Evolutionary conservation across 2,329 filamentous ascomycete genomes (phyloP).

Genomic region (Rachicladosporium sp.): DNA sequence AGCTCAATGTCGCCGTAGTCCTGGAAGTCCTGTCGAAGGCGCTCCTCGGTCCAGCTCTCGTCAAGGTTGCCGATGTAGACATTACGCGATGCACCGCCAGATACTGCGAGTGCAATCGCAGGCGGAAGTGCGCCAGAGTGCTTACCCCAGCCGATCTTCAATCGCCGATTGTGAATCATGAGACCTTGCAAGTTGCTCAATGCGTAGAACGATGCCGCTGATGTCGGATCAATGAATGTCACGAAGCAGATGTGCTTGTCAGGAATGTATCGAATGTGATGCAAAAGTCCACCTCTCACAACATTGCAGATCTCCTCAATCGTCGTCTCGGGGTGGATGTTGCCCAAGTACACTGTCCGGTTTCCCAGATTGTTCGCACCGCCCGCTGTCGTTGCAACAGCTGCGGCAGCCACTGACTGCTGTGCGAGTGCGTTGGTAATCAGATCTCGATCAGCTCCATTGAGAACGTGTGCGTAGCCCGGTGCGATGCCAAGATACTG

Average conservation of each 20-base stretch:
- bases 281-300: conserved; percentile 83
- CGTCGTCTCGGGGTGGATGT: conserved; percentile 97
- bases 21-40: conserved; percentile 88
- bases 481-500: conserved; percentile 96
- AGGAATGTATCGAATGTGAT: conserved; percentile 97
- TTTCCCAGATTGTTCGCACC: conserved; percentile 97
- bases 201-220: conserved; percentile 93
- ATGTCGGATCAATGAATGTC: conserved; percentile 96
- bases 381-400: conserved; percentile 89
- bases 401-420: conserved; percentile 91
- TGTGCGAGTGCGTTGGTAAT: conserved; percentile 94
- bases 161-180: conserved; percentile 96
- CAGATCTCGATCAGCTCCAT: conserved; percentile 87
- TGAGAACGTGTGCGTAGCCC: conserved; percentile 90
- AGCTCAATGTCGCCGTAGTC: conserved; percentile 97
- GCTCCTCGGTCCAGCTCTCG: conserved; percentile 93
- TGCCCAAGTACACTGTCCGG: conserved; percentile 92
- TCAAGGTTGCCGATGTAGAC: conserved; percentile 97
- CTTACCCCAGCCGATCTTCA: conserved; percentile 99
- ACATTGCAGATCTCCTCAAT: conserved; percentile 99
- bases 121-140: conserved; percentile 93
- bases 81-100: conserved; percentile 88
- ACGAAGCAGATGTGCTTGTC: conserved; percentile 99
- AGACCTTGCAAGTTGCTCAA: conserved; percentile 93
- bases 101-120: conserved; percentile 90